phyloP scores from a whole-genome alignment of 805 yeast genomes.

The Yamadazyma ubonensis region DNA sequence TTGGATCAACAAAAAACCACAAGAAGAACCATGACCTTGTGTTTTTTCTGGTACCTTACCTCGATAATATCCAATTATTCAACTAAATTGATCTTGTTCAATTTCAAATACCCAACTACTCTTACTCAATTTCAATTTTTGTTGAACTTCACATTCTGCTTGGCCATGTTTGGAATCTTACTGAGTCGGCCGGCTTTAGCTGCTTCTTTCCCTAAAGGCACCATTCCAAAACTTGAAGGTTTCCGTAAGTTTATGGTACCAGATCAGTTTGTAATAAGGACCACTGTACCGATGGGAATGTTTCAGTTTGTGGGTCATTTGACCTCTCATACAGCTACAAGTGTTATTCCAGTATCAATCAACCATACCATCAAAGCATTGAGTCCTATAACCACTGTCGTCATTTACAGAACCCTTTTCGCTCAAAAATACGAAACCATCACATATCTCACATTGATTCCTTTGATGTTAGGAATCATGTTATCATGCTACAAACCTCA shows the following conservation, averaged over 20 bases:
- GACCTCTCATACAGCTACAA: constrained; percentile 88
- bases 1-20: neutral
- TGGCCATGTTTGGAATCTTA: constrained; percentile 23
- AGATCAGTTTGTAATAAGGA: constrained; percentile 47
- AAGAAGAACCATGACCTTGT: constrained; percentile 33
- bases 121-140: constrained; percentile 85
- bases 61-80: constrained; percentile 82
- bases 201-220: constrained; percentile 44
- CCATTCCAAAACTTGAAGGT: constrained; percentile 41
- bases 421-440: constrained; percentile 53
- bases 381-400: constrained; percentile 85
- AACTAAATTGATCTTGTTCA: constrained; percentile 70
- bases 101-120: constrained; percentile 79
- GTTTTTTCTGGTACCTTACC: constrained; percentile 75
- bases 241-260: constrained; percentile 53
- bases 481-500: constrained; percentile 61
- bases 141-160: constrained; percentile 63
- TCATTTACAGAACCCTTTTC: constrained; percentile 66
- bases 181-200: constrained; percentile 1
- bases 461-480: constrained; percentile 83
- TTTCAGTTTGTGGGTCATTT: constrained; percentile 93
- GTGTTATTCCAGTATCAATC: constrained; percentile 87
- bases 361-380: constrained; percentile 94
- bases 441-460: constrained; percentile 78
- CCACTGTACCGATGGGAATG: constrained; percentile 90